These are phyloP conservation scores for Camillea tinctor DNA, from an alignment of 2,329 filamentous ascomycete species.

Conservation along the genomic window DNA sequence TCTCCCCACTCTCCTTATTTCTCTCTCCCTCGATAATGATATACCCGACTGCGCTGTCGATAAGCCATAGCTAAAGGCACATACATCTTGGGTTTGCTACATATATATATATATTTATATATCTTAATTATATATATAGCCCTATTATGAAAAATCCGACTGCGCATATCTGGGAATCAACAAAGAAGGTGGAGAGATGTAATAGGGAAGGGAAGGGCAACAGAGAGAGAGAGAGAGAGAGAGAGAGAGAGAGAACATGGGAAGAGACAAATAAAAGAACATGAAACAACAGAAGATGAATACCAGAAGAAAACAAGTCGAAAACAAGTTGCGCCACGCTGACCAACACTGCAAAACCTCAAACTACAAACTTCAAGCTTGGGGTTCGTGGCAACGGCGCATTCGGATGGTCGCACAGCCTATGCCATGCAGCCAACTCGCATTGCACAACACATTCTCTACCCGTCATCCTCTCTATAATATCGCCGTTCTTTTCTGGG, in stretches of 20 bases:
- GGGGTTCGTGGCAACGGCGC: neutral
- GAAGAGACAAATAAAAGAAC: too few relatives aligned
- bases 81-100: too few relatives aligned
- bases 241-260: neutral
- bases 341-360: neutral
- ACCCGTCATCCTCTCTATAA: neutral
- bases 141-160: too few relatives aligned
- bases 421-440: neutral
- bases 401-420: neutral
- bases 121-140: too few relatives aligned
- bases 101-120: too few relatives aligned
- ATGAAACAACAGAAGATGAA: too few relatives aligned
- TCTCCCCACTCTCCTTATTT: neutral
- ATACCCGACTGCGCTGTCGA: neutral
- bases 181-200: too few relatives aligned
- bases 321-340: neutral
- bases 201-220: too few relatives aligned
- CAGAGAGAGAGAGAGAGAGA: too few relatives aligned
- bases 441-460: neutral
- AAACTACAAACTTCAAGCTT: too few relatives aligned
- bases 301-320: too few relatives aligned
- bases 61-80: neutral
- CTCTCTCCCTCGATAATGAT: neutral
- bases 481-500: neutral
- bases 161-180: too few relatives aligned